Conservation (phyloP, 768 basidiomycete genomes). For the Hirschioporus abietinus region DNA sequence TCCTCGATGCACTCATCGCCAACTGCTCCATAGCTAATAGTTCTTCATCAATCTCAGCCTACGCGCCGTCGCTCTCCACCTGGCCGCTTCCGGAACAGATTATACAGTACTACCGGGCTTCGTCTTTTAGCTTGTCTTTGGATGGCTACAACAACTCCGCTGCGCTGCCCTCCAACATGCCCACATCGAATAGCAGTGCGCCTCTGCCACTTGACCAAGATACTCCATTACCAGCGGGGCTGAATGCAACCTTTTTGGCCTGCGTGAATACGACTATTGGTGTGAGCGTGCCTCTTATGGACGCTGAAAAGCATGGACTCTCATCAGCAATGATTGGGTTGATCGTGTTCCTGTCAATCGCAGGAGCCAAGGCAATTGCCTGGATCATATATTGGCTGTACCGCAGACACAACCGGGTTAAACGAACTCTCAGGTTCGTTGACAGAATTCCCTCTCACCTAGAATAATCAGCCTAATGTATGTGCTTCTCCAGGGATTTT, state of each 20-base stretch:
- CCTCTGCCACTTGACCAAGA: slow-evolving; percentile 6
- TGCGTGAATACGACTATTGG: slow-evolving; percentile 17
- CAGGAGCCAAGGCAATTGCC: neutral
- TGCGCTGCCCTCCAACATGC: slow-evolving; percentile 9
- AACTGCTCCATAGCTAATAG: neutral
- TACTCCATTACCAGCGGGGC: slow-evolving; percentile 7
- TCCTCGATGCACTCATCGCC: slow-evolving; percentile 2
- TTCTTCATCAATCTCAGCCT: neutral
- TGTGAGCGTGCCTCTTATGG: slow-evolving; percentile 9
- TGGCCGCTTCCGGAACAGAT: slow-evolving; percentile 8
- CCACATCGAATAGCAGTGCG: slow-evolving; percentile 5
- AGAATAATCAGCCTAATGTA: neutral
- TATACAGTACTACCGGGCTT: slow-evolving; percentile 15
- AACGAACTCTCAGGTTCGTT: neutral
- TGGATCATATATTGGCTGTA: neutral
- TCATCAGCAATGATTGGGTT: neutral
- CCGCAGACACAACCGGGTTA: neutral
- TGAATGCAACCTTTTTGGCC: slow-evolving; percentile 13
- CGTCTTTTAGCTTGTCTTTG: slow-evolving; percentile 14
- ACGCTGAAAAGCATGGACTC: neutral
- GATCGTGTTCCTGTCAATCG: neutral
- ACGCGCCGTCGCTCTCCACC: neutral
- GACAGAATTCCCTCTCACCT: neutral
- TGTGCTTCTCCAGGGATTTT: neutral
- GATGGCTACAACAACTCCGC: slow-evolving; percentile 15